A percentile compares a stretch with the other conserved stretches of the same genome.
These are phyloP conservation scores for Camelina neglecta DNA, from an alignment of 345 rosid genomes.

Conservation along the genomic window DNA sequence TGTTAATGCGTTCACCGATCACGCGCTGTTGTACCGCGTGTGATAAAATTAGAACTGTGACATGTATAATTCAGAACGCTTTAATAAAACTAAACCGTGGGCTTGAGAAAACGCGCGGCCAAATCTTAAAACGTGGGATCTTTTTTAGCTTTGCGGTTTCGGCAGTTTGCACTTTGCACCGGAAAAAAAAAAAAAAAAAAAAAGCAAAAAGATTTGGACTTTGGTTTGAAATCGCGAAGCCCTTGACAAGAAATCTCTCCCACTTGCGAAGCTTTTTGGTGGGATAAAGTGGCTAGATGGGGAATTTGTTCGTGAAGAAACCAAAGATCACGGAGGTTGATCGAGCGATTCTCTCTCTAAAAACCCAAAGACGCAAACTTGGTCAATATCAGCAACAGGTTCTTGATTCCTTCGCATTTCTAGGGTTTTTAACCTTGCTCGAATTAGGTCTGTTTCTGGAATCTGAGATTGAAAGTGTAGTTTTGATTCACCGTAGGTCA, in stretches of 20 bases:
- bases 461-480: slow-evolving; percentile 13
- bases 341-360: slow-evolving; percentile 90
- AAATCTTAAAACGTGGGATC: slow-evolving; percentile 7
- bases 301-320: slow-evolving; percentile 91
- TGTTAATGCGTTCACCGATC: slow-evolving; percentile 18
- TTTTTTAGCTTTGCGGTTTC: slow-evolving; percentile 4
- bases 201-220: background rate
- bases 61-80: background rate
- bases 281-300: slow-evolving; percentile 51
- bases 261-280: background rate
- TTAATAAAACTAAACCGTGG: background rate
- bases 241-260: background rate
- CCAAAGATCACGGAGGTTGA: slow-evolving; percentile 95
- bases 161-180: background rate
- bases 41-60: slow-evolving; percentile 2
- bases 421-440: slow-evolving; percentile 17
- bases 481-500: slow-evolving; percentile 22
- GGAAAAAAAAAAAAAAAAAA: background rate
- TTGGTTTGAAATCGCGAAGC: slow-evolving; percentile 32
- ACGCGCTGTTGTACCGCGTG: slow-evolving; percentile 41
- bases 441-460: slow-evolving; percentile 5
- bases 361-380: slow-evolving; percentile 95
- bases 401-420: slow-evolving; percentile 18
- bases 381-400: slow-evolving; percentile 92
- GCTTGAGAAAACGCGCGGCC: slow-evolving; percentile 33